Percentiles rank a stretch among this genome's conserved stretches.
phyloP scores from a whole-genome alignment of 2,329 filamentous ascomycete species.

The Xylaria multiplex region DNA sequence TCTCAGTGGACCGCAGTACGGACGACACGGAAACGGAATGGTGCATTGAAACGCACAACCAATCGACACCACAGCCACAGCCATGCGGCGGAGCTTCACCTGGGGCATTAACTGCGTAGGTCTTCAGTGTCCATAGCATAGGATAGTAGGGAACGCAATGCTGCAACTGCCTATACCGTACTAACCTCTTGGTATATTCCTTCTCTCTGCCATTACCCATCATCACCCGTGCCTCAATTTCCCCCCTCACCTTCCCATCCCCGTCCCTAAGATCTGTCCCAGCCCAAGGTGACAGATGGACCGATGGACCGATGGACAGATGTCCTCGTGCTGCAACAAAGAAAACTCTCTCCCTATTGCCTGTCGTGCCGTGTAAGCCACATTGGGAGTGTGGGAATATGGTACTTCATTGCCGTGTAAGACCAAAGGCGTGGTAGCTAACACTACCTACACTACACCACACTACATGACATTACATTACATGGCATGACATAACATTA shows the following conservation, averaged over 20 bases:
- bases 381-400: neutral
- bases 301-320: no score
- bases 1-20: slow-evolving; percentile 23
- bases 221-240: no score
- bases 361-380: no score
- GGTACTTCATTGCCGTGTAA: neutral
- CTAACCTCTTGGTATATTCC: neutral
- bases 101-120: slow-evolving; percentile 18
- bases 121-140: no score
- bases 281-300: slow-evolving; percentile 21
- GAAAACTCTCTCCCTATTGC: neutral
- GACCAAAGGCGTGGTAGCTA: slow-evolving; percentile 9
- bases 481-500: neutral
- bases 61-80: slow-evolving; percentile 38
- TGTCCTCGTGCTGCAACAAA: slow-evolving; percentile 13
- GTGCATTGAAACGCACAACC: slow-evolving; percentile 40
- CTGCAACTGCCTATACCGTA: no score
- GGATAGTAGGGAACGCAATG: no score
- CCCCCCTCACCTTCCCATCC: no score
- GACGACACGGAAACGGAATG: slow-evolving; percentile 44
- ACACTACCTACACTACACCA: neutral
- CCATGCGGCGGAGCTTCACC: slow-evolving; percentile 43
- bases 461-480: neutral
- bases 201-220: neutral
- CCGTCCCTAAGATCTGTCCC: neutral